Base-by-base conservation (phyloP, 768 basidiomycete species). In the Boletus reticuloceps region DNA sequence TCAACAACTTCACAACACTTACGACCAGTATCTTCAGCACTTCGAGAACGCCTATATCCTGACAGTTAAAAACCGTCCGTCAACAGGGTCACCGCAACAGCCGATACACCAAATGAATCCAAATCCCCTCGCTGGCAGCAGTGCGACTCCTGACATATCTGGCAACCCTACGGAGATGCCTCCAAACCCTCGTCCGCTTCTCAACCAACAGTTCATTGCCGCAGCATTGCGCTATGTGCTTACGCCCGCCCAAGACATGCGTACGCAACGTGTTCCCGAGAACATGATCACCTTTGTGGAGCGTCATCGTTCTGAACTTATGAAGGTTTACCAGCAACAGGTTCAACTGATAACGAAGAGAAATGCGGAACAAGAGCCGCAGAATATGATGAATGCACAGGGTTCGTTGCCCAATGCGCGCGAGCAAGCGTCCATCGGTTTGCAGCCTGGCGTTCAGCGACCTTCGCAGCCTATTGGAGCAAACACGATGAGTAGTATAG, bases 31-130 rank as follows among this genome's bases (percentile, higher is more conserved):
- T 58, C 76, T 91, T 13, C 58, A 65, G 5, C 61, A 64, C 19
- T 88, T 89, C 63, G 88, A 91, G 64, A 60, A 67, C 16, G 76
- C 77, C 38, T 85, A 86, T 57, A 69, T 81, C 50, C 25, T 63
- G 38, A 78, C 79, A 14, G 67, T 80, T 22, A 59, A 51, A 47
- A 62, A 60, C 49, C 71, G 69, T 41, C 5, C 61, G 10, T 0
- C 48, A 11, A 10, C 32, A 20, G 58, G 51, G 37, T 49, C 60
- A 37, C 49, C 54, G 4, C 67, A 62, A 31, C 63, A 53, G 29
- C 52, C 46, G 4, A 48, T 47, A 1, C 59, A 58, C 27, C 65
- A 48, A 17, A 56, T 57, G 50, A 67, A 59, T 31, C n/a, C 49
- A 32, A 56, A 34, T 42, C 5, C 59, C 4, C 56, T 57, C 19